Evolutionary conservation across 345 rosid species (phyloP).

Genomic region (Populus deltoides): DNA sequence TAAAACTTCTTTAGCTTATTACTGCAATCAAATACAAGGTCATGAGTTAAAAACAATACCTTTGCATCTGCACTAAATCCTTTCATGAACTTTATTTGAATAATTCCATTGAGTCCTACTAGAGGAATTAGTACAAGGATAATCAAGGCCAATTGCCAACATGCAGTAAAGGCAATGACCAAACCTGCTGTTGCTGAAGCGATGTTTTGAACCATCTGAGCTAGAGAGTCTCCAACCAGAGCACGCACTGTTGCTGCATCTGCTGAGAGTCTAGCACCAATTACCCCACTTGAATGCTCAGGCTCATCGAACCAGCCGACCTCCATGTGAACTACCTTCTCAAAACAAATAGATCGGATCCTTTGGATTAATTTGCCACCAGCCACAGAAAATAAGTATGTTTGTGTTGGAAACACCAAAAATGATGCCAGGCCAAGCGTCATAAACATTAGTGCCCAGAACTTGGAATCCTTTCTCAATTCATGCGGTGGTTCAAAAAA

Average conservation of each 20-base stretch:
- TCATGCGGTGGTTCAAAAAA: slow-evolving; percentile 58
- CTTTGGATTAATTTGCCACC: slow-evolving; percentile 63
- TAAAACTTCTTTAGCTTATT: no score
- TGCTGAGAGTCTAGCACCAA: slow-evolving; percentile 83
- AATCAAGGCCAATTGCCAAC: slow-evolving; percentile 20
- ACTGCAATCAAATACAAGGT: no score
- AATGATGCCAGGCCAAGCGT: slow-evolving; percentile 57
- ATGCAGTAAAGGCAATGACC: slow-evolving; percentile 57
- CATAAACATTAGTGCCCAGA: slow-evolving; percentile 63
- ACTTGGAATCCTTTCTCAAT: slow-evolving; percentile 56
- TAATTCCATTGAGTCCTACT: slow-evolving; percentile 52
- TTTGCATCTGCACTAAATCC: slow-evolving; percentile 83
- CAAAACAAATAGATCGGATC: slow-evolving; percentile 68
- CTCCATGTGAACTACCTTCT: slow-evolving; percentile 80
- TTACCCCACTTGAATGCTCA: slow-evolving; percentile 72
- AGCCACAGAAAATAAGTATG: slow-evolving; percentile 67
- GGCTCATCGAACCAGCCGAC: slow-evolving; percentile 80
- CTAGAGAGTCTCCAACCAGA: slow-evolving; percentile 73
- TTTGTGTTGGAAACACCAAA: slow-evolving; percentile 39
- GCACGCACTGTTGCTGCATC: slow-evolving; percentile 74
- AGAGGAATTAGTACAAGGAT: slow-evolving; percentile 52
- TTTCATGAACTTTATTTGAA: slow-evolving; percentile 61
- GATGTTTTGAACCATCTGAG: slow-evolving; percentile 54
- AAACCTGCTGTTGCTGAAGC: slow-evolving; percentile 59
- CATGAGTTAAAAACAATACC: slow-evolving; percentile 32